Base-by-base conservation (phyloP, 2,329 filamentous ascomycete species). In the Pyrenophora tritici-repentis region DNA sequence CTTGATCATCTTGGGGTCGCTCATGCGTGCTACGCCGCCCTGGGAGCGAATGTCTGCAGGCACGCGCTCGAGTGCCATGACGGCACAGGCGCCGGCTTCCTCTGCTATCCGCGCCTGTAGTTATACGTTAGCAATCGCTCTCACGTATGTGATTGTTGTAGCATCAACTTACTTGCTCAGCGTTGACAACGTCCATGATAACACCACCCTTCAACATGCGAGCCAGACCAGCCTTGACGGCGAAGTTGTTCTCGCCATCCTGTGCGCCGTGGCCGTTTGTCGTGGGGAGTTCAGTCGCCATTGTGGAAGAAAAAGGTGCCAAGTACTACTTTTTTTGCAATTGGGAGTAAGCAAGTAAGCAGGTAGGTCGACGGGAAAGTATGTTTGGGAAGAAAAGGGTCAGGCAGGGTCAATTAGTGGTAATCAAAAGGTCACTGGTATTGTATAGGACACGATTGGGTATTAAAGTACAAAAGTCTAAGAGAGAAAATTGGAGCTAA, bases 141-240 rank as follows among this genome's bases (percentile, higher is more conserved):
- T n/a, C 18, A 3, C 3, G 1, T 20, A 5, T 20, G 5, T 20
- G 18, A 20, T 20, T 20, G 18, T 20, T 5, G 18, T 20, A 20
- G 18, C 18, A 20, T 20, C 18, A 31, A 57, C 66, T 49, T 73
- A 86, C 86, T 79, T 90, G 92, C 71, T 90, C 89, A 20, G 91
- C 90, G 74, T 93, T 90, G 58, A 95, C 91, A 51, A 97, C 94
- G 77, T 99, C 94, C 94, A 99, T 99, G 78, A 99, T 99, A 61
- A 99, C 94, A 68, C 94, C 94, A 73, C 94, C 94, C 83, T 97
- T 97, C 77, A 97, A 81, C 94, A 99, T 99, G 77, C 96, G 89
- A 18, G 94, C 94, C 60, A 99, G 82, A 53, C 93, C 94, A 46
- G 91, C 89, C 84, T 99, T 99, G 83, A 97, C 87, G 63, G 87